Evolutionary conservation across 306 rosid species (phyloP).

Genomic region (Ormosia emarginata): DNA sequence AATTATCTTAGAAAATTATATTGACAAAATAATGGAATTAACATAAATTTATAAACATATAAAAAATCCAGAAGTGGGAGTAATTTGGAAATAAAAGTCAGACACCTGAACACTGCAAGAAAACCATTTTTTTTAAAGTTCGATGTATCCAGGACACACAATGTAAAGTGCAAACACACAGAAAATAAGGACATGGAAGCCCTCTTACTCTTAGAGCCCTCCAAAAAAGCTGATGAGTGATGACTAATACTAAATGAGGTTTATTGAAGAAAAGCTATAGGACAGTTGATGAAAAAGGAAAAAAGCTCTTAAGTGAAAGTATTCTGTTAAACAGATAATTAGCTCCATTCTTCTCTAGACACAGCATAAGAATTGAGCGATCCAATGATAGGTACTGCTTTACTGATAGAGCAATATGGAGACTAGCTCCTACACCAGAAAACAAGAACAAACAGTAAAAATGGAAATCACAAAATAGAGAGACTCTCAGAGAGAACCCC

Average conservation of each 20-base stretch:
- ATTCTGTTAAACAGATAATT: not conserved
- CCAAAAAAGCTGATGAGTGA: not conserved
- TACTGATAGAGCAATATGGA: too few species aligned
- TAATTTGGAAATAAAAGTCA: not conserved
- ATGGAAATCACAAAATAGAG: too few species aligned
- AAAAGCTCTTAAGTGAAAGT: not conserved
- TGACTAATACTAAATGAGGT: not conserved
- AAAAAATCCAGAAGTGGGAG: not conserved
- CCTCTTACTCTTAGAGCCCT: not conserved
- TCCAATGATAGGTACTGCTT: not conserved
- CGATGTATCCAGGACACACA: not conserved
- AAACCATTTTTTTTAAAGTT: not conserved
- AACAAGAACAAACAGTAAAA: too few species aligned
- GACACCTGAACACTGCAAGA: not conserved
- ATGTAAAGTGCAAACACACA: not conserved
- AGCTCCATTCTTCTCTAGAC: not conserved
- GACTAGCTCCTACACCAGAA: too few species aligned
- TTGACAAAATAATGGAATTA: not conserved
- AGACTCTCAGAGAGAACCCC: too few species aligned
- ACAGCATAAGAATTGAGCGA: not conserved
- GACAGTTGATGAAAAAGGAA: not conserved
- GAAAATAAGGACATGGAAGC: not conserved
- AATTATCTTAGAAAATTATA: not conserved
- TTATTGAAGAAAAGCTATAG: not conserved
- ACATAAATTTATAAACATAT: not conserved